phyloP scores from a whole-genome alignment of 352 stramenopile species.

The Phytopythium oedochilum region DNA sequence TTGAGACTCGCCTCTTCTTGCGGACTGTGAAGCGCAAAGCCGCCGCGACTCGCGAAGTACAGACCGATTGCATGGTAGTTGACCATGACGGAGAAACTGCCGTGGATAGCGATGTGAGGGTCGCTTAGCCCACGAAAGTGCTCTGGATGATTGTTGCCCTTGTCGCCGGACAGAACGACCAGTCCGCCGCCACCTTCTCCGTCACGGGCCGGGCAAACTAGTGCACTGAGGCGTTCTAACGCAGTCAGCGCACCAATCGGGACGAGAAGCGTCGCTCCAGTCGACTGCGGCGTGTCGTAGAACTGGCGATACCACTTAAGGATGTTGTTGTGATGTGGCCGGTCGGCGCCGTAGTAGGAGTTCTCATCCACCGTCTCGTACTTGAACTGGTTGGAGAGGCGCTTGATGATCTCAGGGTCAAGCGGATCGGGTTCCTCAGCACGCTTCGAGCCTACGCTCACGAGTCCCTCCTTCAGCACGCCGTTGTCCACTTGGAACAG shows the following conservation, averaged over 20 bases:
- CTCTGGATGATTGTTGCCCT: slow-evolving; percentile 92
- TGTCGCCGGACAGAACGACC: slow-evolving; percentile 91
- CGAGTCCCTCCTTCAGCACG: slow-evolving; percentile 87
- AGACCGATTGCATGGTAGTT: slow-evolving; percentile 94
- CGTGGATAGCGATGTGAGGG: slow-evolving; percentile 94
- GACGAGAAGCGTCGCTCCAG: slow-evolving; percentile 83
- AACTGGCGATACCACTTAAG: slow-evolving; percentile 90
- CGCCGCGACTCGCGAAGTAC: slow-evolving; percentile 87
- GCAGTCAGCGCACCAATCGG: slow-evolving; percentile 87
- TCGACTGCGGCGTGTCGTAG: slow-evolving; percentile 45
- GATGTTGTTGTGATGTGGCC: slow-evolving; percentile 85
- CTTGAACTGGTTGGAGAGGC: slow-evolving; percentile 86
- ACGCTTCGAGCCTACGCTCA: slow-evolving; percentile 80
- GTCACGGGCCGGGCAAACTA: slow-evolving; percentile 24
- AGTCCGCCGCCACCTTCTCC: slow-evolving; percentile 24
- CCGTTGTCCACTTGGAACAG: slow-evolving; percentile 87
- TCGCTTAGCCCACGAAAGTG: slow-evolving; percentile 90
- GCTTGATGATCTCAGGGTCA: slow-evolving; percentile 92
- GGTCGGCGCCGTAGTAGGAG: slow-evolving; percentile 69
- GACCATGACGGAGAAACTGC: slow-evolving; percentile 94
- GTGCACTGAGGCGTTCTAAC: slow-evolving; percentile 61
- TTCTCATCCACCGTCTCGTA: slow-evolving; percentile 78
- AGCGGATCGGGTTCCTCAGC: slow-evolving; percentile 74
- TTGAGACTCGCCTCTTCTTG: slow-evolving; percentile 93
- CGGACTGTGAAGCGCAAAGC: slow-evolving; percentile 91